Percentiles rank a stretch among this genome's conserved stretches.
These are phyloP conservation scores for Tripidium arundinaceum DNA, from an alignment of 202 grass and related monocot genomes.

Conservation along the genomic window DNA sequence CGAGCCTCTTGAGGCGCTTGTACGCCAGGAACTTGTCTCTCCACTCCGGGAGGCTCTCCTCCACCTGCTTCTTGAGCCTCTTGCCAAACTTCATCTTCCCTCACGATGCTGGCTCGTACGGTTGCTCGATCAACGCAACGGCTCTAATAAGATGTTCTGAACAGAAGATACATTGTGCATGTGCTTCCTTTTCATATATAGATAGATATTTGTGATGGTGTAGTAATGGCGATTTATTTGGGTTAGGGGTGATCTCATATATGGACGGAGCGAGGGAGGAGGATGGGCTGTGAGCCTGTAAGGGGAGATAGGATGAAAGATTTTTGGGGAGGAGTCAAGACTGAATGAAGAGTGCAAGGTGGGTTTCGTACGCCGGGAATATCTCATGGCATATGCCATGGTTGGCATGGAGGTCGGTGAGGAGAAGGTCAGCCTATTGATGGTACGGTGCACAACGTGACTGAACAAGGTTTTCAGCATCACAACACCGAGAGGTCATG, in stretches of 20 bases:
- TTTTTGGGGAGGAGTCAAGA: background rate
- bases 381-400: constrained; percentile 66
- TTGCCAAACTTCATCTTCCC: constrained; percentile 75
- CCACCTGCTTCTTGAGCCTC: constrained; percentile 70
- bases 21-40: constrained; percentile 65
- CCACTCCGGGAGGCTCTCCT: constrained; percentile 80
- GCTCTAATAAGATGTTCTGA: background rate
- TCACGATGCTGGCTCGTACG: background rate
- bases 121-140: background rate
- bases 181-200: no score
- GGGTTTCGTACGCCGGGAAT: constrained; percentile 34
- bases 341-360: background rate
- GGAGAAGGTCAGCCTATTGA: background rate
- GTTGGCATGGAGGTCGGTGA: background rate
- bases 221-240: background rate
- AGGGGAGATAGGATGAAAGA: background rate
- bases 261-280: background rate
- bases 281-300: background rate
- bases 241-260: background rate
- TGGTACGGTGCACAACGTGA: background rate
- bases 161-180: background rate
- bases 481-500: background rate
- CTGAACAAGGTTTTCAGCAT: background rate
- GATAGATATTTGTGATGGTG: no score
- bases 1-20: constrained; percentile 75